Evolutionary conservation across 2,329 filamentous ascomycete genomes (phyloP), one percentile per base, ranked within the genome.

Genomic region (Calonectria montana): DNA sequence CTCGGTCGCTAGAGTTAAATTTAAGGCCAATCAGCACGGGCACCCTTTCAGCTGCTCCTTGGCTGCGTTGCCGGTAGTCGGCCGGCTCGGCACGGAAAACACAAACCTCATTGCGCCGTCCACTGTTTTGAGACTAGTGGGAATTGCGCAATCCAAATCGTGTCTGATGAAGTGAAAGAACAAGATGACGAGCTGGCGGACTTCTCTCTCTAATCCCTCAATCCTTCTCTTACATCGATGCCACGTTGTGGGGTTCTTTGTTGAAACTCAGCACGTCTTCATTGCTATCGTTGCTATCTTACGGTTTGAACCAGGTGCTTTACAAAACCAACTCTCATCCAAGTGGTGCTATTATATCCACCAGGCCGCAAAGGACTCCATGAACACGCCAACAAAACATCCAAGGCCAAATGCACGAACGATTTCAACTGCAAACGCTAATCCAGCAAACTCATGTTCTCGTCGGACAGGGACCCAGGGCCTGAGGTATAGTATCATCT

Each of bases 361-460:
- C 55, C 65, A 69, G 47, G 61, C 31, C 27, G 13, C n/a, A 12
- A 57, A 61, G n/a, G 67, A 25, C 71, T 66, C 39, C 27, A 63
- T 37, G 25, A 21, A 35, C 63, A 39, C 47, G 21, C 63, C 66
- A 64, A 59, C 53, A 39, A 74, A 55, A 69, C 43, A 71, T 48
- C 62, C 57, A 59, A 35, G 43, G 59, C 25, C 41, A 73, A 61
- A 73, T 59, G 31, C 67, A 68, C 45, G 37, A 67, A 62, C 35
- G 59, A 59, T 68, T 43, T 55, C 65, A 43, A 66, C 35, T 55
- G 53, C 65, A 67, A 73, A 47, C 74, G 74, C 76, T 75, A 74
- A 74, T 65, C 48, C 63, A 65, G 69, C 63, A 72, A 73, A 37
- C 55, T 76, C 78, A 65, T 78, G 41, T 75, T 73, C 39, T 62